These are phyloP conservation scores for Oryza glaberrima DNA, from an alignment of 176 grass and related monocot genomes.

Conservation along the genomic window DNA sequence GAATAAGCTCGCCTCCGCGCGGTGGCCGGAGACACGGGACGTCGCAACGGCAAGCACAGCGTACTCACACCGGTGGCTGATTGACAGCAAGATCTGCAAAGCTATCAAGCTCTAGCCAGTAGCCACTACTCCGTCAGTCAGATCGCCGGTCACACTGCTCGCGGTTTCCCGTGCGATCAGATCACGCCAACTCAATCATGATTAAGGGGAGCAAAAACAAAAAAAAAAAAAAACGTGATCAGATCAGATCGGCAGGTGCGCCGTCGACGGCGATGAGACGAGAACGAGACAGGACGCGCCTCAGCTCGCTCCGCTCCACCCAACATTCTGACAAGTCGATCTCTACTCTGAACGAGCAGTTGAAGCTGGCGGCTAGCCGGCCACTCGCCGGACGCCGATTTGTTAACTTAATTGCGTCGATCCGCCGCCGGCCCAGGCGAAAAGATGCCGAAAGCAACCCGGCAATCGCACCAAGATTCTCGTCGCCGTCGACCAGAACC, in stretches of 20 bases:
- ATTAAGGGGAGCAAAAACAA: too few relatives aligned
- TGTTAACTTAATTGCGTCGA: background rate
- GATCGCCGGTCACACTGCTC: too few relatives aligned
- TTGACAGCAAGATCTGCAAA: too few relatives aligned
- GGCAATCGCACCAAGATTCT: background rate
- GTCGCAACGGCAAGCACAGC: too few relatives aligned
- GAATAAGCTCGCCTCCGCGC: too few relatives aligned
- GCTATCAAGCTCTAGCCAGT: too few relatives aligned
- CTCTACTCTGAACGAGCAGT: background rate
- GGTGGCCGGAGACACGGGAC: too few relatives aligned
- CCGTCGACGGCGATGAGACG: constrained; percentile 2
- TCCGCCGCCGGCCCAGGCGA: background rate
- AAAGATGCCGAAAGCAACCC: constrained; percentile 5
- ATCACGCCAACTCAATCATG: too few relatives aligned
- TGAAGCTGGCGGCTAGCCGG: background rate
- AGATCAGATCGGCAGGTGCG: constrained; percentile 31
- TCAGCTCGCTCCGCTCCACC: constrained; percentile 2
- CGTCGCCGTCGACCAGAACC: background rate
- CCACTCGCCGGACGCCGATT: background rate
- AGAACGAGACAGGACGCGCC: background rate
- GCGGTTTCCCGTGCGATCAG: too few relatives aligned
- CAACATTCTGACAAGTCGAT: background rate
- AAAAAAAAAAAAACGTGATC: too few relatives aligned
- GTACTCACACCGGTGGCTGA: too few relatives aligned
- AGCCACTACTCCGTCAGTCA: too few relatives aligned